Percentiles rank a stretch among this genome's conserved stretches.
phyloP scores from a whole-genome alignment of 208 protist species.

The Jaenimonas drosophilae region DNA sequence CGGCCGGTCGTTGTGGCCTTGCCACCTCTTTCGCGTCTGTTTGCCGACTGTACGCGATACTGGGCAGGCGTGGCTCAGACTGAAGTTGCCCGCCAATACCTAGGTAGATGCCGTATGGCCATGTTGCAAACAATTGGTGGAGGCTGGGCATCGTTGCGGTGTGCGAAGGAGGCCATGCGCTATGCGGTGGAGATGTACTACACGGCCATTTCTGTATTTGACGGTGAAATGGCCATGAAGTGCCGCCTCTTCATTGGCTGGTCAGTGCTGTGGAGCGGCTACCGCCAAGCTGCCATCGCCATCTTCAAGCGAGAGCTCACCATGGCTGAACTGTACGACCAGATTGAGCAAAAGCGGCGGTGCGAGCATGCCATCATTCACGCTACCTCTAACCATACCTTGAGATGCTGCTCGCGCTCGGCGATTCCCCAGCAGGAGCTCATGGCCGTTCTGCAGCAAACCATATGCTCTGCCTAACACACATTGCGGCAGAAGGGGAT shows the following conservation, averaged over 20 bases:
- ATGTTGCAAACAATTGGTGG: conserved; percentile 56
- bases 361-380: conserved; percentile 48
- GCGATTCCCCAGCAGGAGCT: no score
- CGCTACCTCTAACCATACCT: conserved; percentile 19
- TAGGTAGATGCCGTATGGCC: conserved; percentile 26
- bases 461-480: no score
- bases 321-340: conserved; percentile 10
- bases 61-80: conserved; percentile 30
- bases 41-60: conserved; percentile 19
- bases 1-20: no score
- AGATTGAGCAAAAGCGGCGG: conserved; percentile 41
- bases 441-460: no score
- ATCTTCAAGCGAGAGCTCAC: conserved; percentile 28
- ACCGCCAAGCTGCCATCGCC: conserved; percentile 15
- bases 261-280: conserved; percentile 54
- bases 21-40: conserved; percentile 17
- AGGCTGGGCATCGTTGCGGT: conserved; percentile 65
- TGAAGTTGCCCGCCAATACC: conserved; percentile 46
- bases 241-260: conserved; percentile 66
- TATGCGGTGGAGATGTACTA: conserved; percentile 40
- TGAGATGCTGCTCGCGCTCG: no score
- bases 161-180: conserved; percentile 35
- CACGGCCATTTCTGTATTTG: conserved; percentile 13
- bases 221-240: conserved; percentile 31
- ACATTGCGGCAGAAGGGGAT: no score